phyloP scores from a whole-genome alignment of 495 filamentous ascomycete genomes.

The Collariella sp. region DNA sequence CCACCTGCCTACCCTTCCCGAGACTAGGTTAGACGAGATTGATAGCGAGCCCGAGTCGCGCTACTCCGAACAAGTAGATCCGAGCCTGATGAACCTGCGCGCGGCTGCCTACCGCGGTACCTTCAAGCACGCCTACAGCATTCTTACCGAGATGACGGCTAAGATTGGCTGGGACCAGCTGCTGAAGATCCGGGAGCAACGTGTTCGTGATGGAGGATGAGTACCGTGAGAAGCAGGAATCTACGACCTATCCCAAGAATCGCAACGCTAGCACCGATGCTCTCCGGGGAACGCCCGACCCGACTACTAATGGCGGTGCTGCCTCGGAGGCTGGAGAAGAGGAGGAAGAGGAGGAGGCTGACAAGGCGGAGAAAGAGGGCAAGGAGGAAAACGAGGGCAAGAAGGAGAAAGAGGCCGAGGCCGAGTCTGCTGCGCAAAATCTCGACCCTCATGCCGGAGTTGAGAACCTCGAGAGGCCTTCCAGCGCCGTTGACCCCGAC shows the following conservation, averaged over 20 bases:
- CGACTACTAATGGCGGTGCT: constrained; percentile 52
- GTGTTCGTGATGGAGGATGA: constrained; percentile 99
- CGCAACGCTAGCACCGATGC: constrained; percentile 70
- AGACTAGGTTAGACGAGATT: constrained; percentile 92
- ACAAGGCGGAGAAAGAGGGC: constrained; percentile 24
- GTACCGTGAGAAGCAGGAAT: constrained; percentile 82
- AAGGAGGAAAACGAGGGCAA: constrained; percentile 33
- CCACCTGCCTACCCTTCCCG: constrained; percentile 73
- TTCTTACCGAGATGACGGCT: constrained; percentile 86
- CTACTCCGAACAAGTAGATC: constrained; percentile 76
- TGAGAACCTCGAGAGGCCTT: constrained; percentile 62
- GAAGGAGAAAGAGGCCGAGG: constrained; percentile 14
- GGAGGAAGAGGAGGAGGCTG: constrained; percentile 29
- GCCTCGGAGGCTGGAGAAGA: constrained; percentile 38
- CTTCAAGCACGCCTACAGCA: constrained; percentile 86
- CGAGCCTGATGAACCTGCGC: constrained; percentile 75
- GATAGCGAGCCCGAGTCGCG: constrained; percentile 76
- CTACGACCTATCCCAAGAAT: constrained; percentile 43
- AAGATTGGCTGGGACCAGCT: constrained; percentile 98
- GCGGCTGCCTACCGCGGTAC: constrained; percentile 87
- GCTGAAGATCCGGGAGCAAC: constrained; percentile 81
- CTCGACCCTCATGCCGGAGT: constrained; percentile 35
- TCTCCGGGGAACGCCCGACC: constrained; percentile 56
- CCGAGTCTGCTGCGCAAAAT: constrained; percentile 25
- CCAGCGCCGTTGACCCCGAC: constrained; percentile 72